phyloP scores from a whole-genome alignment of 75 land plant genomes.

The Pinus tabuliformis region DNA sequence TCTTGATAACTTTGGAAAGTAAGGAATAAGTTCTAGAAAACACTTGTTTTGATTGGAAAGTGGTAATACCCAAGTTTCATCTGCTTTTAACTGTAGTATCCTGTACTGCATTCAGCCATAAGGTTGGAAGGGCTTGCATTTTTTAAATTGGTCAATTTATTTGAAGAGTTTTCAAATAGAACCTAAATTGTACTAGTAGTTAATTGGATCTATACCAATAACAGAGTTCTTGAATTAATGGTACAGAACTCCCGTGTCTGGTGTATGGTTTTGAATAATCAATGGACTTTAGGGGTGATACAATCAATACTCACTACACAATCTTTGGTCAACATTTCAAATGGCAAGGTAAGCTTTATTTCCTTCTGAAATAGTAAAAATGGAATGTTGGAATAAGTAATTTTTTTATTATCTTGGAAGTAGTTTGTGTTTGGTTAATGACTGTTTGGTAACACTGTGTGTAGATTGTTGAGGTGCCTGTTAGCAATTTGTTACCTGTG shows the following conservation, averaged over 20 bases:
- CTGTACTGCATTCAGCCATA: not conserved
- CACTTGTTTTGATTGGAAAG: not conserved
- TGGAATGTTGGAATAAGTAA: not conserved
- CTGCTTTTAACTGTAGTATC: not conserved
- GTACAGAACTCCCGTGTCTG: slow-evolving; percentile 81
- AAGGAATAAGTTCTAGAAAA: not conserved
- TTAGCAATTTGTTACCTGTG: slow-evolving; percentile 64
- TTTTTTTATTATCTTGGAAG: not conserved
- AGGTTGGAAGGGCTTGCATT: no score
- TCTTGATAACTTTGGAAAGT: not conserved
- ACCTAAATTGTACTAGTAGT: not conserved
- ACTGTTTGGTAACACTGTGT: not conserved
- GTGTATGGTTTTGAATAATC: slow-evolving; percentile 62
- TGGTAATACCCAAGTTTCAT: not conserved
- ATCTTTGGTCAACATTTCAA: slow-evolving; percentile 48
- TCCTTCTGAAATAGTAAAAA: not conserved
- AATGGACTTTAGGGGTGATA: slow-evolving; percentile 73
- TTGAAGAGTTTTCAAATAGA: not conserved
- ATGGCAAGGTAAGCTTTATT: slow-evolving; percentile 57
- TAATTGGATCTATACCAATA: not conserved
- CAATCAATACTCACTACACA: slow-evolving; percentile 48
- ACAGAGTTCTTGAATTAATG: not conserved
- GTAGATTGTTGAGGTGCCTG: slow-evolving; percentile 56
- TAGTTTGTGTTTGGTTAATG: not conserved
- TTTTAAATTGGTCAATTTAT: not conserved